Evolutionary conservation across 176 grass and related monocot species (phyloP).

Genomic region (Ampelocalamus luodianensis): DNA sequence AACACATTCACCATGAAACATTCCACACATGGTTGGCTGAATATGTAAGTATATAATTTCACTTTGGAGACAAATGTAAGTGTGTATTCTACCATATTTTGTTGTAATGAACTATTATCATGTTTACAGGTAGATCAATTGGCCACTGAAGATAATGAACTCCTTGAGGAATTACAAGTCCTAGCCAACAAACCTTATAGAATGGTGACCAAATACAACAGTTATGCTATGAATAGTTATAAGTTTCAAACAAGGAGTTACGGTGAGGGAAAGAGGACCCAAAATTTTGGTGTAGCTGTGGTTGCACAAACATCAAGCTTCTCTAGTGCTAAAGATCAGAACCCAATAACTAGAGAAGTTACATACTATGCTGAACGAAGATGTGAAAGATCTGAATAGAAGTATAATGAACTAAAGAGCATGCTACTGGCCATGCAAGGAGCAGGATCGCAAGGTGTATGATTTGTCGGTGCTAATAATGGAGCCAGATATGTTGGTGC

Average conservation of each 20-base stretch:
- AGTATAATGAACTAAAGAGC: too few species aligned
- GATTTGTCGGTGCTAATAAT: too few species aligned
- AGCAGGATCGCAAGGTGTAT: too few species aligned
- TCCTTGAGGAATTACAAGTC: neutral
- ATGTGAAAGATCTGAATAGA: too few species aligned
- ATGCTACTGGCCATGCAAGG: too few species aligned
- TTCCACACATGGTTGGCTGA: neutral
- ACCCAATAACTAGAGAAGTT: neutral
- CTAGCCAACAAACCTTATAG: neutral
- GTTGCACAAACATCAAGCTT: constrained; percentile 11
- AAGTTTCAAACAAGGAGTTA: neutral
- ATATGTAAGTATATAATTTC: neutral
- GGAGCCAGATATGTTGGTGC: too few species aligned
- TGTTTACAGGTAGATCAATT: neutral
- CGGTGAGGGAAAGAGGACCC: neutral
- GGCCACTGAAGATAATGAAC: neutral
- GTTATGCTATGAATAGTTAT: neutral
- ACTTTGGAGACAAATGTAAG: too few species aligned
- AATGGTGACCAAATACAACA: neutral
- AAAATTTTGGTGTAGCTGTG: neutral
- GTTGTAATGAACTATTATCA: too few species aligned
- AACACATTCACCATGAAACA: neutral
- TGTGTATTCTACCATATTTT: too few species aligned
- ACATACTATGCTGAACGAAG: constrained; percentile 26
- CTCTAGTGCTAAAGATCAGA: neutral